Evolutionary conservation across 768 basidiomycete species (phyloP).

Genomic region (Cystofilobasidium macerans): DNA sequence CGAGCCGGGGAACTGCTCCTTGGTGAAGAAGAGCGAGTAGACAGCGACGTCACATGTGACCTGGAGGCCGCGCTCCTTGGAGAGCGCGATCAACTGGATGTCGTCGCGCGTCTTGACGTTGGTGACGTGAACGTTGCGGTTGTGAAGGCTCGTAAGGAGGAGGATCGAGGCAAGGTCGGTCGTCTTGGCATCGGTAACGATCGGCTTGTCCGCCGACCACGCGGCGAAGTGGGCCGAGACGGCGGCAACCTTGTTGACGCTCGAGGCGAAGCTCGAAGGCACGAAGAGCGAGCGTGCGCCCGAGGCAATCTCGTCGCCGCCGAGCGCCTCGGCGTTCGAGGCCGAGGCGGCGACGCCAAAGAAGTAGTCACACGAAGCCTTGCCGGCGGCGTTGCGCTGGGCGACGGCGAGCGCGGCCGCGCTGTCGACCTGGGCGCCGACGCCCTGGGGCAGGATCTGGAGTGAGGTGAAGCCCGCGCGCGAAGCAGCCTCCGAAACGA

Average conservation of each 20-base stretch:
- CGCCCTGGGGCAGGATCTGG: conserved; percentile 63
- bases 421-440: conserved; percentile 55
- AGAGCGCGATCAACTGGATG: conserved; percentile 75
- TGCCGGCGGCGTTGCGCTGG: conserved; percentile 51
- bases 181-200: conserved; percentile 84
- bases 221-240: conserved; percentile 77
- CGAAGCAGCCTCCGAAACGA: conserved; percentile 68
- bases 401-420: conserved; percentile 57
- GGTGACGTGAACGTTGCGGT: conserved; percentile 76
- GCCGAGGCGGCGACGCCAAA: conserved; percentile 65
- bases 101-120: conserved; percentile 80
- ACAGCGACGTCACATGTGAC: conserved; percentile 95
- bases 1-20: conserved; percentile 58
- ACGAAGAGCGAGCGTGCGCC: conserved; percentile 81
- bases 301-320: conserved; percentile 56
- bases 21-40: conserved; percentile 78
- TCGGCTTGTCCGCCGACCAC: conserved; percentile 85
- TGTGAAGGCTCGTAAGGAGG: conserved; percentile 83
- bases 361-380: conserved; percentile 78
- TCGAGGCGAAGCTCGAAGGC: conserved; percentile 43
- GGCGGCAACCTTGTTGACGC: conserved; percentile 50
- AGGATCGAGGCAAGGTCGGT: conserved; percentile 87
- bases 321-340: conserved; percentile 47
- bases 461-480: conserved; percentile 82
- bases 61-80: conserved; percentile 84